Conservation (phyloP, 305 asterid species). For the Solanum aculeatissimum region DNA sequence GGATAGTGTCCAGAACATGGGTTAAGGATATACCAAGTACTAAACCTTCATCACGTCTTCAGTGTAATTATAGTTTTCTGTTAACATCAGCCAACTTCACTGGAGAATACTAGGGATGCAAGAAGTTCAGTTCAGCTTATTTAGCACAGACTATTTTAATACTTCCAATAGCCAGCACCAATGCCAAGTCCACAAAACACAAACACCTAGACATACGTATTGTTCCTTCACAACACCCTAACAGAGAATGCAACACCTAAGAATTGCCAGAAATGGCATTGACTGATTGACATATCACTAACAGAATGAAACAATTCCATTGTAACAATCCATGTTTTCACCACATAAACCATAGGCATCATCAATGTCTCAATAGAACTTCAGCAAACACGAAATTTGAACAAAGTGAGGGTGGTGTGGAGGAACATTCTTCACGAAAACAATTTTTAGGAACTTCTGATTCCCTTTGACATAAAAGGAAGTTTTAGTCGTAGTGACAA, state of each 20-base stretch:
- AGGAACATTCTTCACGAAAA: not conserved
- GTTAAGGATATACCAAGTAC: not conserved
- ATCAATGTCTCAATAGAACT: not conserved
- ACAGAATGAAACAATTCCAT: not conserved
- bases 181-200: not conserved
- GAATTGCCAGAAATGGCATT: not conserved
- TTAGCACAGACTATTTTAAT: not conserved
- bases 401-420: not conserved
- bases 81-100: not conserved
- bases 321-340: not conserved
- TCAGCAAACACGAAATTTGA: not conserved
- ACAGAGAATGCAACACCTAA: not conserved
- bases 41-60: not conserved
- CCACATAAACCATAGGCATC: not conserved
- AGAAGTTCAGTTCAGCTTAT: not conserved
- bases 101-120: not conserved
- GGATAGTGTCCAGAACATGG: not conserved
- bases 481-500: not conserved
- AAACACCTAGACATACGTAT: not conserved
- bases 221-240: not conserved
- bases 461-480: not conserved
- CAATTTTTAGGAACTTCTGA: not conserved
- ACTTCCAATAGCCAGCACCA: not conserved
- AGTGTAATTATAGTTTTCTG: not conserved
- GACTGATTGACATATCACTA: no score